Evolutionary conservation across 306 rosid species (phyloP), one percentile per base, ranked within the genome.

Genomic region (Inga oerstediana): DNA sequence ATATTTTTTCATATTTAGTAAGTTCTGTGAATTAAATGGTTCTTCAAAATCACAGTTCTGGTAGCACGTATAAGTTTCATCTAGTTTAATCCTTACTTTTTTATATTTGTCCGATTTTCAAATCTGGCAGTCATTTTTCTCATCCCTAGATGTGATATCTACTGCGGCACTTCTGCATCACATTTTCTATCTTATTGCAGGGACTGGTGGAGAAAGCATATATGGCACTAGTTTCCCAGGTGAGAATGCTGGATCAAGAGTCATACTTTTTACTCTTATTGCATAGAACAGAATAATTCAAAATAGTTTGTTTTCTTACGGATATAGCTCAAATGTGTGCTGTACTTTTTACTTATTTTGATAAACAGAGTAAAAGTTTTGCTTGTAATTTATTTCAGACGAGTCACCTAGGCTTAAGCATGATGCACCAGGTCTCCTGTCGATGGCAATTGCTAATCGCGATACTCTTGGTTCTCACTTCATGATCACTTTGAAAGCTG

Each of bases 171-270:
- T 64, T 39, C 46, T 77, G 75, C 61, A 8, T 78, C 72, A 77
- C 44, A 79, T 75, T 77, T 72, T 79, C 66, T 52, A 11, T 13
- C 81, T 74, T 78, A 82, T 79, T 81, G 83, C 90, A 96, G 99
- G 99, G 77, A 90, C 98, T 66, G 92, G 91, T 81, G 99, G 99
- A 75, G 99, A 96, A 89, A 94, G 99, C 89, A 94, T 96, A 81
- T 96, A 96, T 32, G 97, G 95, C 15, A 88, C 79, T 1, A 87
- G 91, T 81, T 94, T 96, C 84, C 99, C 98, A 84, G 99, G 99
- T 96, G 75, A 89, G 86, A 74, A 54, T 79, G 51, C 51, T 41
- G 74, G 58, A 72, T 72, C 41, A 46, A 24, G 22, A 39, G 72
- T 65, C 17, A 8, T 30, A 22, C 32, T 49, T 68, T 24, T 39